A percentile compares a stretch with the other conserved stretches of the same genome.
These are phyloP conservation scores for Ophiostoma australiae DNA, from an alignment of 2,329 filamentous ascomycete genomes.

Conservation along the genomic window DNA sequence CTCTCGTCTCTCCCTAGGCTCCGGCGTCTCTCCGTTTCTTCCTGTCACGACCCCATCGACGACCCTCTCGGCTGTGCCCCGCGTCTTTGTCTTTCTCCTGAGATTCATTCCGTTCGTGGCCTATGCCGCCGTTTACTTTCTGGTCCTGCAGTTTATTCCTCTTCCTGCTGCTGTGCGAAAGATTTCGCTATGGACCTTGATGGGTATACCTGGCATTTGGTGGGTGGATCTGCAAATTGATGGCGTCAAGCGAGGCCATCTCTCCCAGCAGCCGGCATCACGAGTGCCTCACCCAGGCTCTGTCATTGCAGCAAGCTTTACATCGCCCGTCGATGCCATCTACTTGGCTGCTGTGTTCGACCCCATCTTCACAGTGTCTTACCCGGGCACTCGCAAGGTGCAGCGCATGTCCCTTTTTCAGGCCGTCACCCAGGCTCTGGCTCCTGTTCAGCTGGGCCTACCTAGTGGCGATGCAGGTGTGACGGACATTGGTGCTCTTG, in stretches of 20 bases:
- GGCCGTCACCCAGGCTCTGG: slow-evolving; percentile 70
- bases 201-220: slow-evolving; percentile 89
- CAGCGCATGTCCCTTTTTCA: slow-evolving; percentile 70
- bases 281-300: slow-evolving; percentile 74
- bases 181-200: slow-evolving; percentile 77
- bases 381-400: slow-evolving; percentile 68
- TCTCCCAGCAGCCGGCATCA: slow-evolving; percentile 66
- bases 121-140: slow-evolving; percentile 66
- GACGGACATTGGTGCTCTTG: slow-evolving; percentile 58
- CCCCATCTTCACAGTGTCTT: slow-evolving; percentile 85
- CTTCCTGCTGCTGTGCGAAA: slow-evolving; percentile 63
- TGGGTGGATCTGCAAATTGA: slow-evolving; percentile 99
- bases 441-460: slow-evolving; percentile 47
- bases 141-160: slow-evolving; percentile 73
- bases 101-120: slow-evolving; percentile 73
- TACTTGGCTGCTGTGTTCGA: slow-evolving; percentile 96
- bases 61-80: slow-evolving; percentile 59
- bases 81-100: slow-evolving; percentile 69
- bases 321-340: slow-evolving; percentile 84
- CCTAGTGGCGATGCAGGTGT: slow-evolving; percentile 37
- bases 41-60: slow-evolving; percentile 63
- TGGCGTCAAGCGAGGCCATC: slow-evolving; percentile 85
- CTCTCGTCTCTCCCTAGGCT: slow-evolving; percentile 53
- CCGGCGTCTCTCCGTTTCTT: slow-evolving; percentile 93
- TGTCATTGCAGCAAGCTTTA: slow-evolving; percentile 85